A percentile compares a stretch with the other conserved stretches of the same genome.
Evolutionary conservation across 2,329 filamentous ascomycete genomes (phyloP).

Genomic region (Septoria linicola): DNA sequence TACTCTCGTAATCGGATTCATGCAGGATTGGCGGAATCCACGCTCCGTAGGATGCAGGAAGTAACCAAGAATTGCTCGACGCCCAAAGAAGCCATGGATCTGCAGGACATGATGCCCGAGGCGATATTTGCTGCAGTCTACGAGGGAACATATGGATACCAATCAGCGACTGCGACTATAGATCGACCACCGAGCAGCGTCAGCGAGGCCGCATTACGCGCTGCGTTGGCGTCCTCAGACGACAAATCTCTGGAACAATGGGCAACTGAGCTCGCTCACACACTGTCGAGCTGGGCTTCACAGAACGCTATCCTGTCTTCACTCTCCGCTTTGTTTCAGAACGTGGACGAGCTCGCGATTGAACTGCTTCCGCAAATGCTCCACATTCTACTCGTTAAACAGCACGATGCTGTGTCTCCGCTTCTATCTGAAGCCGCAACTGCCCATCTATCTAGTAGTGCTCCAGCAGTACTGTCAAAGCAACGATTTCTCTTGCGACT

Average conservation of each 20-base stretch:
- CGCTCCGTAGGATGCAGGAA: conserved; percentile 30
- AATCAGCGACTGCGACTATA: conserved; percentile 22
- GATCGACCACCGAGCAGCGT: not conserved
- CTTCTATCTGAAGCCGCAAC: conserved; percentile 47
- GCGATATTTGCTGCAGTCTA: conserved; percentile 28
- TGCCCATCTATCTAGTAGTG: conserved; percentile 60
- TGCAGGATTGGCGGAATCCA: conserved; percentile 48
- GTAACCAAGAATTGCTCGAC: conserved; percentile 16
- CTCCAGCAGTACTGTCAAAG: conserved; percentile 57
- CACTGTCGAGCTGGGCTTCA: conserved; percentile 53
- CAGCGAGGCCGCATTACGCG: conserved; percentile 17
- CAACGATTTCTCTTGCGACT: conserved; percentile 72
- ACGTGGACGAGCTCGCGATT: conserved; percentile 68
- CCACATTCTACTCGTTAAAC: conserved; percentile 73
- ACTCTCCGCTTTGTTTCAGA: conserved; percentile 63
- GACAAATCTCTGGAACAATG: conserved; percentile 26
- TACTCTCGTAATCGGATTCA: conserved; percentile 37
- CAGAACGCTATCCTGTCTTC: conserved; percentile 68
- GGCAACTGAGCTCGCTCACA: conserved; percentile 29
- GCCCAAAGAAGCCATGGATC: conserved; percentile 27
- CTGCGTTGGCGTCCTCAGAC: conserved; percentile 22
- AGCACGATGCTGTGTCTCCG: conserved; percentile 66
- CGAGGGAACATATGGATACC: conserved; percentile 31
- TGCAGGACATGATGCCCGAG: conserved; percentile 33
- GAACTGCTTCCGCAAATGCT: conserved; percentile 72